Evolutionary conservation across 495 filamentous ascomycete species (phyloP).

Genomic region (Penicillium cataractarum): DNA sequence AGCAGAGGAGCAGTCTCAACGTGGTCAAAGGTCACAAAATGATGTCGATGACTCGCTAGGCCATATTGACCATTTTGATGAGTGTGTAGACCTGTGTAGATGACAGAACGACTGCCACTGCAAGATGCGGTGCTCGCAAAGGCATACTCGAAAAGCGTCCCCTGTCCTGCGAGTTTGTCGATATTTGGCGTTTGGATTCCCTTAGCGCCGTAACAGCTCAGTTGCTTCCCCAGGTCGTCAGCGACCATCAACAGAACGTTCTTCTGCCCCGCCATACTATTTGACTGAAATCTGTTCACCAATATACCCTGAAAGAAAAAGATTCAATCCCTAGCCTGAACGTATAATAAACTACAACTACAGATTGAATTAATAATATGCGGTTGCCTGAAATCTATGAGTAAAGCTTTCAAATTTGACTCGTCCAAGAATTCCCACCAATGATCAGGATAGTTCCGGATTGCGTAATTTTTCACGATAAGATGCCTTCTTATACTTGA

Average conservation of each 20-base stretch:
- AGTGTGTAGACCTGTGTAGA: conserved; percentile 52
- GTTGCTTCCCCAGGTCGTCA: conserved; percentile 45
- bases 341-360: too few relatives aligned
- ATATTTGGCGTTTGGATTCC: conserved; percentile 41
- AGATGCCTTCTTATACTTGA: neutral
- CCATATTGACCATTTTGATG: conserved; percentile 54
- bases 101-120: conserved; percentile 45
- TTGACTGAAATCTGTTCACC: neutral
- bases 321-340: neutral
- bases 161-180: conserved; percentile 38
- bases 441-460: neutral
- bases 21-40: conserved; percentile 48
- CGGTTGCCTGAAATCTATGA: neutral
- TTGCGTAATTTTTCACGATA: neutral
- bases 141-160: conserved; percentile 40
- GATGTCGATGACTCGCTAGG: conserved; percentile 32
- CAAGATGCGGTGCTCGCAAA: conserved; percentile 53
- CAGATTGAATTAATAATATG: too few relatives aligned
- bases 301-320: neutral
- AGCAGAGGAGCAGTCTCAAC: conserved; percentile 44
- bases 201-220: conserved; percentile 43
- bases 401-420: neutral
- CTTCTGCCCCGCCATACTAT: conserved; percentile 8
- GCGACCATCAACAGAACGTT: conserved; percentile 48
- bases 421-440: neutral